Base-by-base conservation (phyloP, 163 green algal genomes). In the Scenedesmus sp. region DNA sequence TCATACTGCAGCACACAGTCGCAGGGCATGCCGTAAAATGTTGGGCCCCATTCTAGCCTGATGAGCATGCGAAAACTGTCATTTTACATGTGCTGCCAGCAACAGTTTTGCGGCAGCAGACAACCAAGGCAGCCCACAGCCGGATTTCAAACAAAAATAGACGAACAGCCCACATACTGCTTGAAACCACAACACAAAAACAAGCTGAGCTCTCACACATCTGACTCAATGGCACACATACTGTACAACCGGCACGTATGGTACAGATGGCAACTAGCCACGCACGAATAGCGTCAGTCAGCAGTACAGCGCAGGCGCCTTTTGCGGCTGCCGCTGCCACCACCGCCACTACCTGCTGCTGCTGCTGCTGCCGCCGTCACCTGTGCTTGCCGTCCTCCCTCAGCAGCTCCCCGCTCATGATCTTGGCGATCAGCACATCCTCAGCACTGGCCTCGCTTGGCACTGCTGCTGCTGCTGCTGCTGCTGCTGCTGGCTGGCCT, bases 361-460 rank as follows among this genome's bases (percentile, higher is more conserved):
- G 70, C 70, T 79, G 66, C 66, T 79, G 20, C 70, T 79, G 23
- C 23, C 23, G 5, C 3, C 23, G 12, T 13, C 70, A n/a, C 23
- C 23, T 79, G 10, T 13, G 3, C 64, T 23, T 73, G 3, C 20
- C 12, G 4, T 79, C 70, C 6, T 79, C 77, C 77, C 52, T 52
- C 84, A 52, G 55, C 57, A 91, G 76, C 76, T 91, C 74, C n/a
- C 87, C 87, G 54, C 52, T 91, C 2, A 91, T 52, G 10, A 91
- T 87, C 87, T 91, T 91, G 26, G 87, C 87, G 6, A 91, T 46
- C 57, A 91, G 23, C 23, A 54, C n/a, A 12, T 91, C 87, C 70
- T 91, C 87, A 18, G 56, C 56, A 20, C 34, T 79, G 26, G 64
- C 34, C 8, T 59, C n/a, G 20, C 46, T 34, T 10, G 60, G 23